Conservation (phyloP, 495 filamentous ascomycete species). For the Talaromyces borbonicus region DNA sequence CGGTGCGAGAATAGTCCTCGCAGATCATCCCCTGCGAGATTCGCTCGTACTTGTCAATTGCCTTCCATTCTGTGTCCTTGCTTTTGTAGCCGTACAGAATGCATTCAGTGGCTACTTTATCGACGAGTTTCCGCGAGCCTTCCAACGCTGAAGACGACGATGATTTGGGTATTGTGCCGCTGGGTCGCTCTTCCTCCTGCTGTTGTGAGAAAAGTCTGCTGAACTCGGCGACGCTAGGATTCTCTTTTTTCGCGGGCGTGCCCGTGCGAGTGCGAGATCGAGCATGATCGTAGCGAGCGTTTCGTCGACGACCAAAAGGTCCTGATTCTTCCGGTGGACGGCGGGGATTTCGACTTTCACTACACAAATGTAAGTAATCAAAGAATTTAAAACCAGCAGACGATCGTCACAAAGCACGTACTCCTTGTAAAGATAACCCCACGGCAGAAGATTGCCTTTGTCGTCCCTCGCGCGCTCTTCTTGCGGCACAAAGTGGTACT, state of each 20-base stretch:
- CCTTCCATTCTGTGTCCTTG: conserved; percentile 65
- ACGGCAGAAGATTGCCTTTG: conserved; percentile 48
- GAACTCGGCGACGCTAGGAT: conserved; percentile 45
- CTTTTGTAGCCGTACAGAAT: conserved; percentile 74
- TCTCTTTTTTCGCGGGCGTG: conserved; percentile 50
- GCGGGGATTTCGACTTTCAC: conserved; percentile 38
- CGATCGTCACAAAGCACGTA: no score
- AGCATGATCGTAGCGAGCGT: conserved; percentile 39
- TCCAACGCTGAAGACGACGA: conserved; percentile 32
- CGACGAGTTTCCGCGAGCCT: conserved; percentile 30
- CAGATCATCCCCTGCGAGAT: conserved; percentile 66
- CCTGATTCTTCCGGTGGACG: conserved; percentile 50
- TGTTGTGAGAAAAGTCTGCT: conserved; percentile 36
- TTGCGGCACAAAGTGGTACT: conserved; percentile 57
- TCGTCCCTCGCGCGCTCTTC: conserved; percentile 53
- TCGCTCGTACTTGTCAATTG: conserved; percentile 74
- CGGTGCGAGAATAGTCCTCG: conserved; percentile 74
- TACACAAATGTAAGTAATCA: no score
- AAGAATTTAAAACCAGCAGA: no score
- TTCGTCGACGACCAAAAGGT: conserved; percentile 49
- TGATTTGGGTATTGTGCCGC: conserved; percentile 30
- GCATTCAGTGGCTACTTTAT: conserved; percentile 66
- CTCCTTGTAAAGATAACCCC: conserved; percentile 53
- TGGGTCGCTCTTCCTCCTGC: conserved; percentile 28
- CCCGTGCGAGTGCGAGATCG: conserved; percentile 48